Evolutionary conservation across 179 eudicot species (phyloP).

Genomic region (Spergularia azorica): DNA sequence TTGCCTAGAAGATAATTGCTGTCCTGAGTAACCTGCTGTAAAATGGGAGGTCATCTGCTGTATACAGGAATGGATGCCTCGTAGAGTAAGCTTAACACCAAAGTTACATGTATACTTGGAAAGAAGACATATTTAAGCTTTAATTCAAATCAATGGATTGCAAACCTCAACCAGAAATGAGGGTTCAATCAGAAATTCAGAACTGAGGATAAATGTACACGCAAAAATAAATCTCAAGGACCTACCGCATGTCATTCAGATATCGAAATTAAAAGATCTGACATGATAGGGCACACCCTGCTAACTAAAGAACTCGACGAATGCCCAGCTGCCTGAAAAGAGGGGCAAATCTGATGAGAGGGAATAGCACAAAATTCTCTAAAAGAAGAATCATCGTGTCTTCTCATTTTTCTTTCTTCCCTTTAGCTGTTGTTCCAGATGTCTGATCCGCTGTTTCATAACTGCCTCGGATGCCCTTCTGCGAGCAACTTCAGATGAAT

Average conservation of each 20-base stretch:
- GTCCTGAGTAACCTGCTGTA: too few species aligned
- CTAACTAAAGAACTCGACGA: background rate
- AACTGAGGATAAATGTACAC: background rate
- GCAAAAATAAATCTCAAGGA: background rate
- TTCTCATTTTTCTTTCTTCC: constrained; percentile 20
- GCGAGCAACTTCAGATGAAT: constrained; percentile 16
- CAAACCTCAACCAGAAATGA: too few species aligned
- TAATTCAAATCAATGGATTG: too few species aligned
- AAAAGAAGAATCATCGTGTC: background rate
- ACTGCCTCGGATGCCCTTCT: constrained; percentile 18
- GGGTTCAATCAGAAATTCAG: background rate
- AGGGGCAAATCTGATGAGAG: background rate
- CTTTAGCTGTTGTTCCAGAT: constrained; percentile 25
- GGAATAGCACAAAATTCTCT: background rate
- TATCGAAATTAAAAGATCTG: background rate
- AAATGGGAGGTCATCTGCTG: too few species aligned
- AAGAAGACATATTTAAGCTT: too few species aligned
- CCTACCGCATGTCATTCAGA: background rate
- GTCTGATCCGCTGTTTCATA: constrained; percentile 30
- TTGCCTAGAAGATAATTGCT: too few species aligned
- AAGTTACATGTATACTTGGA: too few species aligned
- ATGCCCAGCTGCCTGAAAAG: background rate
- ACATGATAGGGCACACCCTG: background rate
- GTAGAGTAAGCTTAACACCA: too few species aligned
- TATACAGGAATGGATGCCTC: too few species aligned